Evolutionary conservation across 2,329 filamentous ascomycete species (phyloP), one percentile per base, ranked within the genome.

Genomic region (Aspergillus sp.): DNA sequence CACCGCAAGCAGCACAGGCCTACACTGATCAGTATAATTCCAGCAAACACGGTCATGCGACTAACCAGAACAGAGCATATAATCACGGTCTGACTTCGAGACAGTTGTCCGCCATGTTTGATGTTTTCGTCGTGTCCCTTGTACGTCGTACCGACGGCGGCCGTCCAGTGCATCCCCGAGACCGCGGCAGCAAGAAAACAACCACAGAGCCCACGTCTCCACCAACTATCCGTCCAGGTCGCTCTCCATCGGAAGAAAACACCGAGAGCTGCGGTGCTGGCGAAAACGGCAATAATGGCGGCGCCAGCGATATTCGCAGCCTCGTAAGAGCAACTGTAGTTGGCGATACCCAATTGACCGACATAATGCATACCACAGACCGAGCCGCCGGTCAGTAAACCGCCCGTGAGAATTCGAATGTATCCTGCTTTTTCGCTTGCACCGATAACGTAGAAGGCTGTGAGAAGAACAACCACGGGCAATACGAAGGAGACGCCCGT

Each of bases 321-420:
- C 3, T 77, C 74, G 66, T 93, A 92, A 11, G 80, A 76, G 66
- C 90, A 88, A 4, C 72, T 75, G 70, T 95, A 96, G 72, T 96
- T 94, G 29, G 82, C 82, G 62, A 94, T 92, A 36, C 91, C 91
- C 32, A 89, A 85, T 71, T 96, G 92, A n/a, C 91, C 91, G 18
- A 94, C 80, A 69, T 95, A 96, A 73, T 96, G 90, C 91, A 96
- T 95, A 32, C 89, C 90, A 60, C 89, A 91, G 53, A 95, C 88
- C 22, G 90, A 88, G 5, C 87, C 80, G 14, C 92, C 92, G 1
- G 89, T 89, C 49, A 93, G 80, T 1, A 86, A 70, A 6, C 91
- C 91, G 9, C 89, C 88, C 5, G 85, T 69, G 7, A 82, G 70
- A 11, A 90, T 82, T 49, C 87, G 84, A 74, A 82, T 76, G 75